A percentile compares a stretch with the other conserved stretches of the same genome.
These are phyloP conservation scores for Coemansia sp. DNA, from an alignment of 192 early-diverging fungal genomes.

Conservation along the genomic window DNA sequence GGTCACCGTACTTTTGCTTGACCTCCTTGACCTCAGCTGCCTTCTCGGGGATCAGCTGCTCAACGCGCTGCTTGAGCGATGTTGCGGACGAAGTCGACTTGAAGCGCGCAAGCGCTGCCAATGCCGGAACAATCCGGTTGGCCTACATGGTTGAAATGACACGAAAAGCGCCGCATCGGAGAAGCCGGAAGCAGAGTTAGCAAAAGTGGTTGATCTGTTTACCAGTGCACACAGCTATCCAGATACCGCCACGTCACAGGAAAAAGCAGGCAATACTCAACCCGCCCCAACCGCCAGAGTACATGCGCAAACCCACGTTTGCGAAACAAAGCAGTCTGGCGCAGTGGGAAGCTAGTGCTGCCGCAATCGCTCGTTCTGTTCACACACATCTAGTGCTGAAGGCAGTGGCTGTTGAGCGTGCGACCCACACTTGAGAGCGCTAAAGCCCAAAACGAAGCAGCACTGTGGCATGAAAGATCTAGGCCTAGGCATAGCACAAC, in stretches of 20 bases:
- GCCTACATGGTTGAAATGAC: constrained; percentile 20
- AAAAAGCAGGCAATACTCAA: neutral
- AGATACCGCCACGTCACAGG: constrained; percentile 47
- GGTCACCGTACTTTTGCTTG: constrained; percentile 85
- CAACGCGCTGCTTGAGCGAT: constrained; percentile 87
- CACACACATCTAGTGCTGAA: constrained; percentile 1
- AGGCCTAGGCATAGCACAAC: neutral
- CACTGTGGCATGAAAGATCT: neutral
- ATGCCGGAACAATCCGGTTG: constrained; percentile 36
- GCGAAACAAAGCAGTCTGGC: neutral
- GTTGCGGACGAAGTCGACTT: constrained; percentile 56
- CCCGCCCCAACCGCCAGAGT: constrained; percentile 1
- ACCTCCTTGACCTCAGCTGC: constrained; percentile 93
- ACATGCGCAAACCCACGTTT: neutral
- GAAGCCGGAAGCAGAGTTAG: constrained; percentile 6
- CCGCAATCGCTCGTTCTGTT: neutral
- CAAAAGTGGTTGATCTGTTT: constrained; percentile 7
- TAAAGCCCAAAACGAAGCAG: neutral
- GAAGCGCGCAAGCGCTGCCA: constrained; percentile 53
- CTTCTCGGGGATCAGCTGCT: constrained; percentile 93
- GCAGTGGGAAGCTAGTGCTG: neutral
- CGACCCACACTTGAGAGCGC: neutral
- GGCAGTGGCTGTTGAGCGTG: neutral
- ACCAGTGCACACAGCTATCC: constrained; percentile 1
- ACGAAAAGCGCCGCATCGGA: constrained; percentile 6